A percentile compares a stretch with the other conserved stretches of the same genome.
Evolutionary conservation across 1,284 basidiomycete genomes (phyloP).

Genomic region (Apiotrichum brassicae): DNA sequence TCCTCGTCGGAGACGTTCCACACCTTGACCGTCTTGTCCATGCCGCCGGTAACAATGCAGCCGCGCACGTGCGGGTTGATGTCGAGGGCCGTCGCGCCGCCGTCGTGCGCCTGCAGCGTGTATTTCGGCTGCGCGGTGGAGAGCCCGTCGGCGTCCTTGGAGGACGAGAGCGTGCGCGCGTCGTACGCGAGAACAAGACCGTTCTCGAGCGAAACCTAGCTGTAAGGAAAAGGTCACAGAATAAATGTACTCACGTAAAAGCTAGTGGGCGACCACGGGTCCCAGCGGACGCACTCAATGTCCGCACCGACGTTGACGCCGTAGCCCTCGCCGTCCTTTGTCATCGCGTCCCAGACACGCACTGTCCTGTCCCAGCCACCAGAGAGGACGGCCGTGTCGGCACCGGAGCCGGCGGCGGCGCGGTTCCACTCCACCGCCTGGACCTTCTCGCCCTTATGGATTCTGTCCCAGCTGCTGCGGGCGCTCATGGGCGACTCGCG

Average conservation of each 20-base stretch:
- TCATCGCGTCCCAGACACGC: slow-evolving; percentile 82
- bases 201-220: slow-evolving; percentile 82
- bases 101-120: slow-evolving; percentile 90
- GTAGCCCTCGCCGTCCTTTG: slow-evolving; percentile 66
- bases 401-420: slow-evolving; percentile 50
- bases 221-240: not conserved
- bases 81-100: slow-evolving; percentile 86
- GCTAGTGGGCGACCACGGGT: slow-evolving; percentile 79
- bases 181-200: slow-evolving; percentile 89
- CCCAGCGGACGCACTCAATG: slow-evolving; percentile 91
- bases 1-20: slow-evolving; percentile 79
- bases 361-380: slow-evolving; percentile 93
- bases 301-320: slow-evolving; percentile 76
- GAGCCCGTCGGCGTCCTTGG: slow-evolving; percentile 28
- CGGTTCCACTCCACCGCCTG: slow-evolving; percentile 95
- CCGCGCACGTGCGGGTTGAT: slow-evolving; percentile 86
- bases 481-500: slow-evolving; percentile 58
- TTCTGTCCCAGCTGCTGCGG: slow-evolving; percentile 69
- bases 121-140: slow-evolving; percentile 56
- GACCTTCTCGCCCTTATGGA: slow-evolving; percentile 90
- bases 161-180: slow-evolving; percentile 69
- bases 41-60: slow-evolving; percentile 85
- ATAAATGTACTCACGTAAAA: slow-evolving; percentile 70
- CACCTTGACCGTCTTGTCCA: slow-evolving; percentile 87
- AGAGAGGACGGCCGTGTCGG: slow-evolving; percentile 77